A percentile compares a stretch with the other conserved stretches of the same genome.
These are phyloP conservation scores for Boletus speciosus DNA, from an alignment of 768 basidiomycete genomes.

Conservation along the genomic window DNA sequence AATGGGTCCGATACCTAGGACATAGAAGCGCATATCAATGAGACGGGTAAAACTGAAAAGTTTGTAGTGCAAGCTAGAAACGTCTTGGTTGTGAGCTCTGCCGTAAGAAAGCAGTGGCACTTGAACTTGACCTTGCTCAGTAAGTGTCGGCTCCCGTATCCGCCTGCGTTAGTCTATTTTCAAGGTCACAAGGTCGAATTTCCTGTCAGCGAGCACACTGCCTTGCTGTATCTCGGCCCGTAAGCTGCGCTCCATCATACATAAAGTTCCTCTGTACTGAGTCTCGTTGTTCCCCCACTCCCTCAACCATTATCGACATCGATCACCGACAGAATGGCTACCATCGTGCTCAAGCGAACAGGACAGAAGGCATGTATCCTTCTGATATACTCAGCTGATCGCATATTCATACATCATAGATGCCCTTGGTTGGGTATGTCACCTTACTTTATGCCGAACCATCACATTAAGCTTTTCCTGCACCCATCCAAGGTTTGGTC, in stretches of 20 bases:
- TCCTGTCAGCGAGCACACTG: not conserved
- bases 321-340: slow-evolving; percentile 40
- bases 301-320: slow-evolving; percentile 9
- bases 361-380: slow-evolving; percentile 47
- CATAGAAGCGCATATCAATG: slow-evolving; percentile 56
- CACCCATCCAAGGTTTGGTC: slow-evolving; percentile 49
- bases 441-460: slow-evolving; percentile 2
- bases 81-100: not conserved
- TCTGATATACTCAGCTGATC: not conserved
- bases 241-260: not conserved
- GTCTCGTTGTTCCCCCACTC: slow-evolving; percentile 1
- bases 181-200: slow-evolving; percentile 6
- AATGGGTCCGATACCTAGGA: slow-evolving; percentile 79
- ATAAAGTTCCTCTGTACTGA: slow-evolving; percentile 2
- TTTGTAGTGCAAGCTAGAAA: not conserved
- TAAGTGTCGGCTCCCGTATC: not conserved
- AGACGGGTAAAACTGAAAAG: not conserved
- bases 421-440: slow-evolving; percentile 64
- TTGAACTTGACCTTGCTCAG: not conserved
- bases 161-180: slow-evolving; percentile 21
- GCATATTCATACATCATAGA: slow-evolving; percentile 37
- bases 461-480: slow-evolving; percentile 1
- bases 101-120: not conserved
- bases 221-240: slow-evolving; percentile 10
- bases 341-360: slow-evolving; percentile 55